Conservation (phyloP, 176 grass and related monocot species). For the Carex pumila region DNA sequence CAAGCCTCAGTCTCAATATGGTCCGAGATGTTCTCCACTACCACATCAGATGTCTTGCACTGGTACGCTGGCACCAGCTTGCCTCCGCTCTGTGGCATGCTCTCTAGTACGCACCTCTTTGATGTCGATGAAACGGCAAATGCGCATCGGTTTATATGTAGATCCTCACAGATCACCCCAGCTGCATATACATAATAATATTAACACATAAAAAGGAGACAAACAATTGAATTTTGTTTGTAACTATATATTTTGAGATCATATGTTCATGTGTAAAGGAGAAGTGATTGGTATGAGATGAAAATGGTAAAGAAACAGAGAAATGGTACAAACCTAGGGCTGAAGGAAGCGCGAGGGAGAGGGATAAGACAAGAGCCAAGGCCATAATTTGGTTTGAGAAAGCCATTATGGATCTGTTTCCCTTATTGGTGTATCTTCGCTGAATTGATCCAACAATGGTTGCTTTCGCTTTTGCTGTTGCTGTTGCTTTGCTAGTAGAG, state of each 20-base stretch:
- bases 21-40: constrained; percentile 26
- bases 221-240: too few relatives aligned
- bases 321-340: constrained; percentile 28
- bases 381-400: not conserved
- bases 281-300: too few relatives aligned
- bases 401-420: constrained; percentile 33
- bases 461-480: not conserved
- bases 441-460: constrained; percentile 5
- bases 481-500: not conserved
- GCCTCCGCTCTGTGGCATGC: constrained; percentile 20
- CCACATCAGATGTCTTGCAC: constrained; percentile 69
- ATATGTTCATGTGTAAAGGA: too few relatives aligned
- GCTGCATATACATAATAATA: not conserved
- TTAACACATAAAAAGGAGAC: too few relatives aligned
- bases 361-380: constrained; percentile 18
- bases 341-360: constrained; percentile 33
- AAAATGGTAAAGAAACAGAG: not conserved
- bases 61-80: constrained; percentile 31
- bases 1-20: constrained; percentile 27
- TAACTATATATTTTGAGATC: too few relatives aligned
- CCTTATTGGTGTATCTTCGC: not conserved
- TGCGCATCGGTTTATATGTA: constrained; percentile 45
- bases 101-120: constrained; percentile 69
- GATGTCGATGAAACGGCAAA: constrained; percentile 62
- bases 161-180: constrained; percentile 56